Conservation (phyloP, 179 eudicot genomes). For the Carnegiea gigantea region DNA sequence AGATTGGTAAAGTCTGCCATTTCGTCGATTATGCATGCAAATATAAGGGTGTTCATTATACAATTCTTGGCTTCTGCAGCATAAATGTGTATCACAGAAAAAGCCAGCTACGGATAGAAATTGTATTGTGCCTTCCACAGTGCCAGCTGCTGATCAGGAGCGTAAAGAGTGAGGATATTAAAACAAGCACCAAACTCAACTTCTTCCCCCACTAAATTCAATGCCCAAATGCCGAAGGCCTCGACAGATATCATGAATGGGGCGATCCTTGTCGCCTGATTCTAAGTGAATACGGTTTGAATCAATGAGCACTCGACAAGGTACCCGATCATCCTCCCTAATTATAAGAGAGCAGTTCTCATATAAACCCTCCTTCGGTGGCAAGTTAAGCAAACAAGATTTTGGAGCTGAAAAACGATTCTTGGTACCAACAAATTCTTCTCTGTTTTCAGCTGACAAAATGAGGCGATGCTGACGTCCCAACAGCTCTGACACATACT, state of each 20-base stretch:
- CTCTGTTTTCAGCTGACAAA: constrained; percentile 39
- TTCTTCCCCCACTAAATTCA: constrained; percentile 52
- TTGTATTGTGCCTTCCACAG: background rate
- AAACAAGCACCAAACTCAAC: background rate
- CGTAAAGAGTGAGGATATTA: background rate
- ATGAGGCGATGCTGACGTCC: constrained; percentile 93
- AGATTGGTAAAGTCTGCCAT: background rate
- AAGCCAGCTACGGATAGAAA: background rate
- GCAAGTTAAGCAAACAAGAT: constrained; percentile 72
- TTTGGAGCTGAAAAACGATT: constrained; percentile 47
- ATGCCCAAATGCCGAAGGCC: constrained; percentile 47
- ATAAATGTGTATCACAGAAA: background rate
- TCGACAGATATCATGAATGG: constrained; percentile 30
- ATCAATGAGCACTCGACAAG: constrained; percentile 68
- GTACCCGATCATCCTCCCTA: constrained; percentile 43
- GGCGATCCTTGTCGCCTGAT: constrained; percentile 35
- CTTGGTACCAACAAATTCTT: constrained; percentile 32
- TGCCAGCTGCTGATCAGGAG: background rate
- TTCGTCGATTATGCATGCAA: background rate
- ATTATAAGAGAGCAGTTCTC: constrained; percentile 50
- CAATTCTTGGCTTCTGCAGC: background rate
- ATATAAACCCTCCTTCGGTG: constrained; percentile 80
- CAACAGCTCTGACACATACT: constrained; percentile 78
- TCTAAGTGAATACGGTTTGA: constrained; percentile 62
- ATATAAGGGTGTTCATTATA: background rate